Evolutionary conservation across 2,329 filamentous ascomycete genomes (phyloP).

Genomic region (Elsinoe perseae): DNA sequence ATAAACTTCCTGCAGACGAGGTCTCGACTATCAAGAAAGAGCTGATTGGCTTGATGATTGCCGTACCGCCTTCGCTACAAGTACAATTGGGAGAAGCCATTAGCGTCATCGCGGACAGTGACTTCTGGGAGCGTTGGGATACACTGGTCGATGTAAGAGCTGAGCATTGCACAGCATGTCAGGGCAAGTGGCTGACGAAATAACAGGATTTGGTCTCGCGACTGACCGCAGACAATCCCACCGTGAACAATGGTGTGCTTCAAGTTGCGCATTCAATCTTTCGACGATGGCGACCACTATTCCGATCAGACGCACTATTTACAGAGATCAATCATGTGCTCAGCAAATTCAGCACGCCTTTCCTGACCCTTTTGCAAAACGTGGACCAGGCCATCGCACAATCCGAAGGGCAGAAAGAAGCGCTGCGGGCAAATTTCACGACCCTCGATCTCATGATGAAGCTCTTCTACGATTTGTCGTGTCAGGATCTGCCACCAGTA

Average conservation of each 20-base stretch:
- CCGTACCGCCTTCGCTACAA: conserved; percentile 78
- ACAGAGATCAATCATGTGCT: conserved; percentile 96
- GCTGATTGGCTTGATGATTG: conserved; percentile 93
- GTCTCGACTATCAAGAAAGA: conserved; percentile 88
- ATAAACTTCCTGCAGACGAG: conserved; percentile 77
- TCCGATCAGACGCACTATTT: conserved; percentile 85
- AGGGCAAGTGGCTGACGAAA: conserved; percentile 14
- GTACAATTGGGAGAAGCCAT: conserved; percentile 93
- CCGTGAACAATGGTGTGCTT: conserved; percentile 85
- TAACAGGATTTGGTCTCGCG: conserved; percentile 74
- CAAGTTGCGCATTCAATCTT: conserved; percentile 99
- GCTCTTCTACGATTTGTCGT: conserved; percentile 94
- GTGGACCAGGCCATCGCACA: conserved; percentile 64
- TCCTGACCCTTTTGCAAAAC: conserved; percentile 68
- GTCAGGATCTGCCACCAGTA: conserved; percentile 86
- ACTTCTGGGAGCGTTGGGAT: conserved; percentile 94
- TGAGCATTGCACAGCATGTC: neutral
- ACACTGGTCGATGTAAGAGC: conserved; percentile 73
- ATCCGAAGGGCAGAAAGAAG: conserved; percentile 66
- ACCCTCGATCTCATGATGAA: conserved; percentile 84
- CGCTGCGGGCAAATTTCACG: conserved; percentile 69
- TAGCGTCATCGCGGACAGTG: conserved; percentile 93
- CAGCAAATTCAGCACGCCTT: conserved; percentile 72
- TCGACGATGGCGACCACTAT: conserved; percentile 87
- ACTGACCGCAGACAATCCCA: conserved; percentile 71